phyloP scores from a whole-genome alignment of 1,139 yeast genomes.

The Meyerozyma sp. region DNA sequence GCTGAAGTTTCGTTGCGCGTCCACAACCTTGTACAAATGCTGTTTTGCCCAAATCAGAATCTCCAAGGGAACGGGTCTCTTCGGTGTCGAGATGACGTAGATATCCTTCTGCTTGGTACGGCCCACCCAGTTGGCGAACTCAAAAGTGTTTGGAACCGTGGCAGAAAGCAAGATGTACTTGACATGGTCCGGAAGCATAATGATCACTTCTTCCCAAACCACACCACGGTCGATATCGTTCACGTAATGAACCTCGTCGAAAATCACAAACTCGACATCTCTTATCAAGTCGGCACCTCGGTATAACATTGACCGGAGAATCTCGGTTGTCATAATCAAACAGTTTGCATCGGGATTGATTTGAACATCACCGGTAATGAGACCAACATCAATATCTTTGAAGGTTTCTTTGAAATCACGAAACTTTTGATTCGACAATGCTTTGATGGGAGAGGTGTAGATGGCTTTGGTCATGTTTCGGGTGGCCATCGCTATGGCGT shows the following conservation, averaged over 20 bases:
- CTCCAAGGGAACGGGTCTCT: conserved; percentile 93
- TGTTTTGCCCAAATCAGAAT: conserved; percentile 79
- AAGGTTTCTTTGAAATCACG: conserved; percentile 85
- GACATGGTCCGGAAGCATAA: conserved; percentile 93
- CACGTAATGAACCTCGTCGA: conserved; percentile 97
- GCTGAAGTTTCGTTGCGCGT: conserved; percentile 62
- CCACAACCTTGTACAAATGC: conserved; percentile 65
- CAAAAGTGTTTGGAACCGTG: conserved; percentile 95
- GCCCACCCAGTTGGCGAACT: conserved; percentile 98
- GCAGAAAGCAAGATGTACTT: conserved; percentile 87
- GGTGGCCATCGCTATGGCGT: conserved; percentile 89
- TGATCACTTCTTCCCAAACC: conserved; percentile 98
- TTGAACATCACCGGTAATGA: conserved; percentile 96
- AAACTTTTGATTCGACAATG: conserved; percentile 88
- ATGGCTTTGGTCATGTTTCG: conserved; percentile 89
- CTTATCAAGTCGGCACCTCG: conserved; percentile 94
- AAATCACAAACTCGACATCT: conserved; percentile 95
- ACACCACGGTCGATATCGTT: conserved; percentile 97
- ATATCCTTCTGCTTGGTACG: conserved; percentile 94
- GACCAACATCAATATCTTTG: conserved; percentile 79
- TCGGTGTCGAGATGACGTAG: conserved; percentile 91
- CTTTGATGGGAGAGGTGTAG: conserved; percentile 91
- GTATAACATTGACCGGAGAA: conserved; percentile 89
- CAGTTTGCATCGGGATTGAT: conserved; percentile 97
- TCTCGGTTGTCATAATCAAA: conserved; percentile 96